phyloP scores from a whole-genome alignment of 176 grass and related monocot genomes.

The Pontederia crassipes region DNA sequence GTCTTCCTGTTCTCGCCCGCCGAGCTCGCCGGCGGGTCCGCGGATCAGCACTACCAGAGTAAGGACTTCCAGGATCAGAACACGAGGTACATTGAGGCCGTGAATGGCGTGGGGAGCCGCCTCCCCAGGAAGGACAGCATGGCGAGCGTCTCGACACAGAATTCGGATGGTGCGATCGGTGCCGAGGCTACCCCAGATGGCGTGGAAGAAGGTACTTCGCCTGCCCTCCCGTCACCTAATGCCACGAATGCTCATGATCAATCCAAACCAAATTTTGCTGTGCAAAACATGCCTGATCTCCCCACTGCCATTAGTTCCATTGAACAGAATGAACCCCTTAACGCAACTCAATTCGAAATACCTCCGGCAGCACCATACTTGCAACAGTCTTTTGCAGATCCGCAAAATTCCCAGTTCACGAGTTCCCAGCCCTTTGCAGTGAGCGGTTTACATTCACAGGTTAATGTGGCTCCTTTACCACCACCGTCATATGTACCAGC shows the following conservation, averaged over 20 bases:
- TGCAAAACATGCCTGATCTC: not conserved
- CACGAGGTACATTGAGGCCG: slow-evolving; percentile 13
- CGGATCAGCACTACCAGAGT: not conserved
- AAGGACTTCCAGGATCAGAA: not conserved
- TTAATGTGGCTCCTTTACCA: no score
- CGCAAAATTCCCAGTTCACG: no score
- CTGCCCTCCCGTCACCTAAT: slow-evolving; percentile 28
- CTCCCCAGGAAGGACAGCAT: slow-evolving; percentile 18
- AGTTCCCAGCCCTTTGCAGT: no score
- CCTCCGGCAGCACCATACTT: not conserved
- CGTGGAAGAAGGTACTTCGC: slow-evolving; percentile 30
- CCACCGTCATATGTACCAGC: no score
- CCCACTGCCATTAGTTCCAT: slow-evolving; percentile 32
- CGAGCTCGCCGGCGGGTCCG: not conserved
- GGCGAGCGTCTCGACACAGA: slow-evolving; percentile 35
- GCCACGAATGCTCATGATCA: slow-evolving; percentile 60
- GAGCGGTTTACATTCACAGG: no score
- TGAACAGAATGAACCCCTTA: slow-evolving; percentile 3
- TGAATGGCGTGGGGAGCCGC: slow-evolving; percentile 7
- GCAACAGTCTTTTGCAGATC: no score
- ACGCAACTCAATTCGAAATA: not conserved
- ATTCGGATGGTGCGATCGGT: slow-evolving; percentile 32
- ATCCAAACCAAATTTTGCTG: slow-evolving; percentile 35
- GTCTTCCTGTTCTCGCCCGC: slow-evolving; percentile 43
- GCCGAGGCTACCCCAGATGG: slow-evolving; percentile 5